Percentiles rank a stretch among this genome's conserved stretches.
phyloP scores from a whole-genome alignment of 106 monocot genomes.

The Chionographis japonica region DNA sequence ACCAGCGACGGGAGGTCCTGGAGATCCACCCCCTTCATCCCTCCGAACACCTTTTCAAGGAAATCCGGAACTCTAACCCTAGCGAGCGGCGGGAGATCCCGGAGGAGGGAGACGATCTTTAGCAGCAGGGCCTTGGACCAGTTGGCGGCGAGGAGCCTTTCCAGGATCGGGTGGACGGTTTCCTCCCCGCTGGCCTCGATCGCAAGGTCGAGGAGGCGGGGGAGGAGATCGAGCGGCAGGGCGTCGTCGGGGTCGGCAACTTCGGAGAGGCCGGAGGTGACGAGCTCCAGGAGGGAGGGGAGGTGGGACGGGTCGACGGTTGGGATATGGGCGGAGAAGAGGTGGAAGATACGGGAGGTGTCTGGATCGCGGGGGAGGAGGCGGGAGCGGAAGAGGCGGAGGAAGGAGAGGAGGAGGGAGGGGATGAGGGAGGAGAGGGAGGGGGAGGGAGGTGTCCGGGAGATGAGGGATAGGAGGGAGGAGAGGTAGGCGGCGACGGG shows the following conservation, averaged over 20 bases:
- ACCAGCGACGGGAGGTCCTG: constrained; percentile 84
- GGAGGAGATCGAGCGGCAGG: constrained; percentile 58
- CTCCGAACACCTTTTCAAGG: constrained; percentile 48
- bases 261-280: constrained; percentile 24
- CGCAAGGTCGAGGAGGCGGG: constrained; percentile 34
- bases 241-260: constrained; percentile 29
- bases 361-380: constrained; percentile 7
- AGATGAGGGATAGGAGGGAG: constrained; percentile 33
- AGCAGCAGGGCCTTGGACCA: constrained; percentile 61
- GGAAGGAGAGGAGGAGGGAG: constrained; percentile 17
- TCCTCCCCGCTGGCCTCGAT: background rate
- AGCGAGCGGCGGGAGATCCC: constrained; percentile 31
- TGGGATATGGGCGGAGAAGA: constrained; percentile 46
- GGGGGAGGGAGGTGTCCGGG: constrained; percentile 17
- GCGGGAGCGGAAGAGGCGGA: constrained; percentile 8
- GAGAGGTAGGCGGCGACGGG: constrained; percentile 35
- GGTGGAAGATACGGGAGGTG: constrained; percentile 34
- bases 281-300: constrained; percentile 23
- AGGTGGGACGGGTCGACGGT: constrained; percentile 28
- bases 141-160: constrained; percentile 27
- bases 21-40: constrained; percentile 52
- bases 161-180: constrained; percentile 13
- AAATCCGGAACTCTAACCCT: constrained; percentile 32
- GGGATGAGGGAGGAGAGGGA: constrained; percentile 12
- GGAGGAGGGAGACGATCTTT: constrained; percentile 54